Conservation (phyloP, 208 protist genomes). For the Spongospora subterranea region DNA sequence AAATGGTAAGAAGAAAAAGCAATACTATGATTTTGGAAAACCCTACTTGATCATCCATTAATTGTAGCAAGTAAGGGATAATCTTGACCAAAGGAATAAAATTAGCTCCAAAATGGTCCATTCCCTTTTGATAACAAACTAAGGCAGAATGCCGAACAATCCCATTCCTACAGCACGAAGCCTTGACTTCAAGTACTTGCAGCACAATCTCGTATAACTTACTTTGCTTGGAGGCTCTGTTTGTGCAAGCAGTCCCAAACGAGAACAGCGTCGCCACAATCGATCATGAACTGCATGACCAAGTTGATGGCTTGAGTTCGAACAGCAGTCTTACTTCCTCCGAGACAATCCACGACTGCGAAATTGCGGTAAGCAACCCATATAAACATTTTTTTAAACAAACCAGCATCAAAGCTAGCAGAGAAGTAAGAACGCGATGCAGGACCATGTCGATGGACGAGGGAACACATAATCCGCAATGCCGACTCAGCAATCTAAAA, state of each 20-base stretch:
- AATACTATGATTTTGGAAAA: neutral
- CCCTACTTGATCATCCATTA: neutral
- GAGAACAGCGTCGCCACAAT: neutral
- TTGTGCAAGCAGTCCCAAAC: neutral
- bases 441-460: neutral
- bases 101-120: neutral
- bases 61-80: neutral
- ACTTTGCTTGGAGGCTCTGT: neutral
- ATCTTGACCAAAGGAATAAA: neutral
- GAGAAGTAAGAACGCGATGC: neutral
- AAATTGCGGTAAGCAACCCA: neutral
- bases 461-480: neutral
- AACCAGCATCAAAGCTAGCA: neutral
- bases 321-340: neutral
- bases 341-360: neutral
- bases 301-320: neutral
- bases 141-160: neutral
- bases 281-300: neutral
- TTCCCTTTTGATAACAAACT: neutral
- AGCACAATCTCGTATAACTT: neutral
- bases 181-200: neutral
- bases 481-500: neutral
- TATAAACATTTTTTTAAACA: neutral
- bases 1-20: neutral
- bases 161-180: neutral